Evolutionary conservation across 75 land plant species (phyloP).

Genomic region (Selaginella moellendorffii): DNA sequence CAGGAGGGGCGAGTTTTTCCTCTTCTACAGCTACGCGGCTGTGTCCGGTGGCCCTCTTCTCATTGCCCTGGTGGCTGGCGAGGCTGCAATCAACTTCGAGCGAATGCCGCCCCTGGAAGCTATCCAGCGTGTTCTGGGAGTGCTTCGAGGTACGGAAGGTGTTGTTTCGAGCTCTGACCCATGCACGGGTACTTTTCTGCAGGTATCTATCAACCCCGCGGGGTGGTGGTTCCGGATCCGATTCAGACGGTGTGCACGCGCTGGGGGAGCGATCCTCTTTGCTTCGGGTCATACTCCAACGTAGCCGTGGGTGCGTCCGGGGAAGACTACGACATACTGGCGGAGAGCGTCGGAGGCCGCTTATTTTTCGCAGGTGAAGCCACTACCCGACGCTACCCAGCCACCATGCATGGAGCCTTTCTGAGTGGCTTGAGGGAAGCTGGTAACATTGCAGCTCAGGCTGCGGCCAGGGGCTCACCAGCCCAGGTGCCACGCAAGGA

Average conservation of each 20-base stretch:
- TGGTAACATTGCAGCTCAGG: slow-evolving; percentile 62
- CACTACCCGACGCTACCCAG: slow-evolving; percentile 85
- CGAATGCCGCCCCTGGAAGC: slow-evolving; percentile 72
- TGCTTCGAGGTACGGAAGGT: slow-evolving; percentile 68
- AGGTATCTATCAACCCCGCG: slow-evolving; percentile 87
- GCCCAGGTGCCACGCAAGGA: slow-evolving; percentile 35
- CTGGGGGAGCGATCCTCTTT: slow-evolving; percentile 88
- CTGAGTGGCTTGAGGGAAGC: slow-evolving; percentile 85
- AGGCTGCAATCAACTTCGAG: slow-evolving; percentile 89
- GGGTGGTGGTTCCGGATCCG: slow-evolving; percentile 84
- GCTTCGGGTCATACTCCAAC: slow-evolving; percentile 90
- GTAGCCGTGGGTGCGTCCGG: slow-evolving; percentile 99
- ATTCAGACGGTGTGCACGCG: slow-evolving; percentile 83
- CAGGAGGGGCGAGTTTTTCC: slow-evolving; percentile 84
- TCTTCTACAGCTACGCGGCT: slow-evolving; percentile 98
- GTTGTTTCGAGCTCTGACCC: too few species aligned
- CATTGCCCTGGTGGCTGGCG: slow-evolving; percentile 94
- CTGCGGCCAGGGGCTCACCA: slow-evolving; percentile 32
- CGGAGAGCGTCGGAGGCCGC: slow-evolving; percentile 88
- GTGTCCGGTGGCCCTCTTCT: slow-evolving; percentile 92
- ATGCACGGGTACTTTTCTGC: slow-evolving; percentile 7
- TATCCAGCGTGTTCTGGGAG: slow-evolving; percentile 53
- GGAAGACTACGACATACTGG: slow-evolving; percentile 93
- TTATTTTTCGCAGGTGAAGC: slow-evolving; percentile 98
- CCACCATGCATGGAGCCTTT: slow-evolving; percentile 98